Evolutionary conservation across 345 rosid genomes (phyloP), one percentile per base, ranked within the genome.

Genomic region (Capsella bursapastoris): DNA sequence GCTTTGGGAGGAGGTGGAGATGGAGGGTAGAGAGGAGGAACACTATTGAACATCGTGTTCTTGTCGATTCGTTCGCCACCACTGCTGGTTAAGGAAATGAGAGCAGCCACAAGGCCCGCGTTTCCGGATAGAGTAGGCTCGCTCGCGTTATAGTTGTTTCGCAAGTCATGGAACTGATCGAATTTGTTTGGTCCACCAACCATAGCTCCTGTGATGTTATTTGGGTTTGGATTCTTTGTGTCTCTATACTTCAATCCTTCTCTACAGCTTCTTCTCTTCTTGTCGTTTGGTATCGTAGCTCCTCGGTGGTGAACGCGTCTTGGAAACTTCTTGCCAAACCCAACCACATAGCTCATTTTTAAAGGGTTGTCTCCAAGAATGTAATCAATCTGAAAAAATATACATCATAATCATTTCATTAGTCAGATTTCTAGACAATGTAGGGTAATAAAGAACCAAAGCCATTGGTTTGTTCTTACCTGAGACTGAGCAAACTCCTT

Each of bases 311-410:
- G 91, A 60, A 91, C 87, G 10, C 80, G 83, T 66, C 85, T 86
- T 2, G 98, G 98, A 71, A 78, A 93, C 75, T 90, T 84, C 37
- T 41, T 71, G 12, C 97, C 93, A 55, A 79, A 85, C 0, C 97
- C 98, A 52, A 90, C 97, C 31, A 89, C 83, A 53, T 86, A 93
- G 85, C 97, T 90, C 96, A 88, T 90, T 7, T 87, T 93, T 80
- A 77, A 56, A 14, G 98, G 97, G 74, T 93, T 93, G 8, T 87
- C 78, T 13, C 97, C 98, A 11, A 93, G 83, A 55, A 93, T 90
- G 87, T 93, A 90, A 64, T 85, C 82, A 27, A 90, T 71, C 96
- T 92, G 85, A 2, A 27, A 0, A 48, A 11, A 4, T 44, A 29
- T 8, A 57, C 12, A 51, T n/a, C 22, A 22, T 49, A 18, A 31